These are phyloP conservation scores for Sanghuangporus weigelae DNA, from an alignment of 1,284 basidiomycete species.

Conservation along the genomic window DNA sequence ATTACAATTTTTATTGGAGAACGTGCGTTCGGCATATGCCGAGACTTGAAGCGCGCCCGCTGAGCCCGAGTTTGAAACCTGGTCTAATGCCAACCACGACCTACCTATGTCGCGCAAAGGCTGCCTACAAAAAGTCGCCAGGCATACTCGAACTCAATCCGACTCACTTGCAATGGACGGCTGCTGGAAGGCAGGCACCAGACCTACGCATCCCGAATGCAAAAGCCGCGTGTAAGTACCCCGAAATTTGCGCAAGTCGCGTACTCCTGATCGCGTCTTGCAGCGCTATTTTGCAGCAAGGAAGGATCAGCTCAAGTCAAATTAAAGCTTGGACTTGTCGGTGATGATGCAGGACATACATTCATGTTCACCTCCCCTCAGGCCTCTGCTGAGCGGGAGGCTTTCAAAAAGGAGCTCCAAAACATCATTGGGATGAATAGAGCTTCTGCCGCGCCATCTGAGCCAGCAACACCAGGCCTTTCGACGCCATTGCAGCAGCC, in stretches of 20 bases:
- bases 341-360: slow-evolving; percentile 66
- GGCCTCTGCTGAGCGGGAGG: slow-evolving; percentile 65
- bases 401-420: slow-evolving; percentile 74
- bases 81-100: slow-evolving; percentile 37
- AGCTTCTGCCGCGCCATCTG: slow-evolving; percentile 23
- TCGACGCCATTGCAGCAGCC: slow-evolving; percentile 19
- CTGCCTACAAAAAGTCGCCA: slow-evolving; percentile 73
- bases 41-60: background rate
- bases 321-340: slow-evolving; percentile 62
- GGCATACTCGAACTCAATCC: slow-evolving; percentile 68
- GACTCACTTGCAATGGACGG: slow-evolving; percentile 67
- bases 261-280: background rate
- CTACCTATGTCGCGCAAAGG: slow-evolving; percentile 59
- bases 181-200: slow-evolving; percentile 55
- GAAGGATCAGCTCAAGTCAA: slow-evolving; percentile 70
- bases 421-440: slow-evolving; percentile 69
- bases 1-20: background rate
- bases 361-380: slow-evolving; percentile 73
- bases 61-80: background rate
- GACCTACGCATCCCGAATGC: slow-evolving; percentile 54
- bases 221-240: slow-evolving; percentile 57
- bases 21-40: slow-evolving; percentile 8
- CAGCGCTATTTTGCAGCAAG: slow-evolving; percentile 80
- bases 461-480: slow-evolving; percentile 21
- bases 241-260: slow-evolving; percentile 12